Base-by-base conservation (phyloP, 2,329 filamentous ascomycete genomes). In the Ophiocordyceps camponoti-leonardi region DNA sequence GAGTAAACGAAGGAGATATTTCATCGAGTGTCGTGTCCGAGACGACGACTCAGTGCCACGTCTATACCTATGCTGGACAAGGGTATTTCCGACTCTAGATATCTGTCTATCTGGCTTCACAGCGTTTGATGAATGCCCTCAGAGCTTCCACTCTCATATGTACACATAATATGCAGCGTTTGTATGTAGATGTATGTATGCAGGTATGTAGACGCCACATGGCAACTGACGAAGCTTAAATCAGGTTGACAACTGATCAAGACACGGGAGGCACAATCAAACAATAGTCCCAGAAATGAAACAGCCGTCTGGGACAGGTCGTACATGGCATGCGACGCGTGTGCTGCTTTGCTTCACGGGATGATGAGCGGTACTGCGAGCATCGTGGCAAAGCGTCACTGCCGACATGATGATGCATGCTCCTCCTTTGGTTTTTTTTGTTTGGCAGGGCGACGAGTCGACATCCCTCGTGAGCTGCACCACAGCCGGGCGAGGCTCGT, bases 181-280 rank as follows among this genome's bases (percentile, higher is more conserved):
- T n/a, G n/a, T n/a, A n/a, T n/a, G n/a, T n/a, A n/a, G n/a, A n/a
- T n/a, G n/a, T n/a, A n/a, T 6, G 22, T 23, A 4, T 23, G 22
- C 6, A 23, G 3, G 22, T 23, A 23, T 6, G 6, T 22, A 20
- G 22, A 20, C 19, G 28, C 39, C 44, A 41, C 39, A 45, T 45
- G 44, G 44, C 44, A 41, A 30, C 16, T 11, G 19, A 23, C 31
- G 44, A 45, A 41, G 44, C 39, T 45, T 45, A 41, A 45, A 45
- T 13, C 19, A 26, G 19, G 22, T 28, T n/a, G 7, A 26, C 33
- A 35, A 28, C 28, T 19, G 31, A 39, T 43, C 41, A 19, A 46
- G 41, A 31, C 19, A 13, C 2, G 2, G 41, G 26, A 28, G 23
- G 31, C 31, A 33, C n/a, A 39, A 39, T 39, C 35, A 39, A n/a